phyloP scores from a whole-genome alignment of 805 yeast genomes.

The Kodamaea sagamina region DNA sequence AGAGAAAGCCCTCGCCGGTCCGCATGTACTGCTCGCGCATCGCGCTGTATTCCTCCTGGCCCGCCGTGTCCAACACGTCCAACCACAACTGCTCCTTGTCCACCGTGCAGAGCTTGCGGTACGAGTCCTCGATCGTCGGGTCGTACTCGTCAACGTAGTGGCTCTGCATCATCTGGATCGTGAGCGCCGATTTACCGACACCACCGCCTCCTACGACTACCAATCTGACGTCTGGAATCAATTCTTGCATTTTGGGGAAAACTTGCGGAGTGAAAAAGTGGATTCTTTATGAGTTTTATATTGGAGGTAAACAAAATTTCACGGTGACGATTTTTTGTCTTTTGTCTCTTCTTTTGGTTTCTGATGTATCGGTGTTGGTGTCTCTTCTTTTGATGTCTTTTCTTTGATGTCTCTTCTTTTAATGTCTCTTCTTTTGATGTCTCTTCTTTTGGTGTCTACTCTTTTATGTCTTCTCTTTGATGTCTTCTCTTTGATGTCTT shows the following conservation, averaged over 20 bases:
- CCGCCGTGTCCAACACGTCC: constrained; percentile 96
- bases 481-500: too few species aligned
- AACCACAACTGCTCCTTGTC: constrained; percentile 62
- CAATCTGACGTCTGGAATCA: constrained; percentile 79
- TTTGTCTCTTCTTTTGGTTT: too few species aligned
- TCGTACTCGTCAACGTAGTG: constrained; percentile 98
- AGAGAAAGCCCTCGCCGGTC: constrained; percentile 90
- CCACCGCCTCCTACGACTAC: constrained; percentile 99
- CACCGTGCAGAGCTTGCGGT: constrained; percentile 82
- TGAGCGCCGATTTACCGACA: constrained; percentile 95
- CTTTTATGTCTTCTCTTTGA: too few species aligned
- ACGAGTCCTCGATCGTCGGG: constrained; percentile 94
- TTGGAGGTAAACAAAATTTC: too few species aligned
- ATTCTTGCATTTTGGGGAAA: constrained; percentile 57
- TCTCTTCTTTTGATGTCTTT: too few species aligned
- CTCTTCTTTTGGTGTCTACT: too few species aligned
- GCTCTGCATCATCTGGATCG: constrained; percentile 91
- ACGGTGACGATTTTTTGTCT: too few species aligned
- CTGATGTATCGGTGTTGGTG: too few species aligned
- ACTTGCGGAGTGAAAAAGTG: constrained; percentile 1
- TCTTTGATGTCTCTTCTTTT: too few species aligned
- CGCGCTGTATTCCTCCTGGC: constrained; percentile 95
- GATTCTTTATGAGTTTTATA: constrained; percentile 4
- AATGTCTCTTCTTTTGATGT: too few species aligned
- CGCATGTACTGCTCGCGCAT: constrained; percentile 88